Evolutionary conservation across 2,329 filamentous ascomycete species (phyloP).

Genomic region (Claviceps cyperi): DNA sequence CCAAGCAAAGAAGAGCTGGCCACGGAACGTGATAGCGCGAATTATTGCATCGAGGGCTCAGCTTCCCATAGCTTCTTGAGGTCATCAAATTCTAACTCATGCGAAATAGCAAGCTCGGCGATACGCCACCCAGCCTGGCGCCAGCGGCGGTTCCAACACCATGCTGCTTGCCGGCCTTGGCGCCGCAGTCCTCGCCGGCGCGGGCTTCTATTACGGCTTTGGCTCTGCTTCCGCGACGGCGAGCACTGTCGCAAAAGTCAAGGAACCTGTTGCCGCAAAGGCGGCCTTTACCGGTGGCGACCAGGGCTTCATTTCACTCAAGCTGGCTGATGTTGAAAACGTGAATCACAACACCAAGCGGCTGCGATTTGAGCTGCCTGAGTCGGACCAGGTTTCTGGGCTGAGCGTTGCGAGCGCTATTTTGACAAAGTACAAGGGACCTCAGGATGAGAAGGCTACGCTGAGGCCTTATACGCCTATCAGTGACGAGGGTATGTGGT

Average conservation of each 20-base stretch:
- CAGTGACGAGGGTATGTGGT: conserved; percentile 59
- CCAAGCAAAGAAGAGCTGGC: not conserved
- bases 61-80: too few species aligned
- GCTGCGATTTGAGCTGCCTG: conserved; percentile 75
- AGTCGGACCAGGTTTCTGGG: conserved; percentile 72
- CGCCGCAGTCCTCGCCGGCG: conserved; percentile 43
- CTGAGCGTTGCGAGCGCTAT: conserved; percentile 72
- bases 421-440: conserved; percentile 80
- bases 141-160: conserved; percentile 42
- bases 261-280: conserved; percentile 25
- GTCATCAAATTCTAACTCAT: too few species aligned
- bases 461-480: conserved; percentile 88
- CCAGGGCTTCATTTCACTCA: conserved; percentile 74
- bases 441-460: conserved; percentile 69
- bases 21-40: not conserved
- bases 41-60: too few species aligned
- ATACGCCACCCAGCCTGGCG: conserved; percentile 52
- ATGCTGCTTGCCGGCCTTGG: conserved; percentile 43
- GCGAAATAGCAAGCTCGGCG: conserved; percentile 30
- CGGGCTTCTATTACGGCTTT: conserved; percentile 41
- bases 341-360: conserved; percentile 94
- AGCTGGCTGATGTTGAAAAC: conserved; percentile 61
- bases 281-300: conserved; percentile 65
- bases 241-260: conserved; percentile 33
- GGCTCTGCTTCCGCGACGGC: conserved; percentile 38